Percentiles rank a stretch among this genome's conserved stretches.
Conservation (phyloP, 2,329 filamentous ascomycete genomes). For the Aureobasidium sp. region DNA sequence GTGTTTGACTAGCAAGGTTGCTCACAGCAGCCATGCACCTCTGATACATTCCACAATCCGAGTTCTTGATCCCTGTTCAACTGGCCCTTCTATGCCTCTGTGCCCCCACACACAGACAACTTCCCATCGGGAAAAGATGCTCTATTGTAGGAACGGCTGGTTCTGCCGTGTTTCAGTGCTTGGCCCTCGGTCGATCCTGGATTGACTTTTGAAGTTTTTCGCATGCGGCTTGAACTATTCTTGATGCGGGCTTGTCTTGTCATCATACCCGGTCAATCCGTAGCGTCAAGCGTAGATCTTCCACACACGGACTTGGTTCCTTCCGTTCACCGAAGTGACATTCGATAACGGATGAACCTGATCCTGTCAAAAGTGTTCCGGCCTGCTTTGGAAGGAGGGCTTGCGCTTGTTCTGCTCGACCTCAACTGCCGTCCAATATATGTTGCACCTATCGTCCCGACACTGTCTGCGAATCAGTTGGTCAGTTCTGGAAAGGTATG, state of each 20-base stretch:
- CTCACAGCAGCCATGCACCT: background rate
- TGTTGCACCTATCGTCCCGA: background rate
- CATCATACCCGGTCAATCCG: background rate
- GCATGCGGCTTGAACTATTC: conserved; percentile 6
- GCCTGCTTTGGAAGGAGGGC: background rate
- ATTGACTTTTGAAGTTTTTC: conserved; percentile 9
- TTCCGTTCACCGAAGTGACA: background rate
- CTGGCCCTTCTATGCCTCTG: background rate
- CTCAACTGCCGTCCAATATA: background rate
- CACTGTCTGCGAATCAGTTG: background rate
- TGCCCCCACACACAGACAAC: background rate
- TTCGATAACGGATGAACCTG: background rate
- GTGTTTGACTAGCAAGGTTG: background rate
- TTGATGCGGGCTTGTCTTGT: background rate
- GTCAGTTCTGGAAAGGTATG: background rate
- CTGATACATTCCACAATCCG: conserved; percentile 1
- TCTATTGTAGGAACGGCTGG: background rate
- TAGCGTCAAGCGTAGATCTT: background rate
- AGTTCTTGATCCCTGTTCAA: background rate
- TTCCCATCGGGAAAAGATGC: background rate
- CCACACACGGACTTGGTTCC: background rate
- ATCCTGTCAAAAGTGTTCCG: background rate
- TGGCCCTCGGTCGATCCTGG: background rate
- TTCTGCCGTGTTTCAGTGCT: conserved; percentile 1
- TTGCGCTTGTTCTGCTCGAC: background rate